phyloP scores from a whole-genome alignment of 78 protist species.

The Polysphondylium violaceum region DNA sequence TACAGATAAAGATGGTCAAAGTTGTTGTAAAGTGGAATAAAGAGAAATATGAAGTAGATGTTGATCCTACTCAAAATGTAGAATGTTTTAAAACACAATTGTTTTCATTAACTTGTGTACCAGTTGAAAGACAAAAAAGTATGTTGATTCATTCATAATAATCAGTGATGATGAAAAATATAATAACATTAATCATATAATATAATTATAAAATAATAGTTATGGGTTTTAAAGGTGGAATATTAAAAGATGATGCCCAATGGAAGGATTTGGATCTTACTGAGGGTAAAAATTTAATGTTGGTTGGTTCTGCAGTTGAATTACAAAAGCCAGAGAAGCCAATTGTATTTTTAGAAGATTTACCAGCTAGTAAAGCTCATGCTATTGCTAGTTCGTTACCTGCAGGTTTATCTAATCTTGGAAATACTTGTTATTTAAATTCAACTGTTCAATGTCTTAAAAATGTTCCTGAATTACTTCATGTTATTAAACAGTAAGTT shows the following conservation, averaged over 20 bases:
- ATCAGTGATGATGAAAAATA: not conserved
- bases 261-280: conserved; percentile 54
- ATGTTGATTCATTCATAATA: not conserved
- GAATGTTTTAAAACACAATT: conserved; percentile 85
- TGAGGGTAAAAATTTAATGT: conserved; percentile 83
- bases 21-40: conserved; percentile 92
- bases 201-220: conserved; percentile 31
- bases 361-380: conserved; percentile 44
- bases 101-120: conserved; percentile 87
- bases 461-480: conserved; percentile 37
- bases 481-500: conserved; percentile 4
- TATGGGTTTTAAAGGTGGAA: conserved; percentile 84
- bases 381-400: conserved; percentile 17
- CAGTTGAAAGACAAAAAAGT: conserved; percentile 91
- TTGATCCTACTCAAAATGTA: conserved; percentile 62
- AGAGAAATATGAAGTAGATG: conserved; percentile 81
- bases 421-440: conserved; percentile 81
- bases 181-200: not conserved
- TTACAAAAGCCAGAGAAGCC: conserved; percentile 38
- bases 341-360: conserved; percentile 77
- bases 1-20: conserved; percentile 75
- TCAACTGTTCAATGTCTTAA: conserved; percentile 67
- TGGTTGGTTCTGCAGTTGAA: conserved; percentile 84
- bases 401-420: conserved; percentile 74
- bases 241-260: conserved; percentile 87